A percentile compares a stretch with the other conserved stretches of the same genome.
Evolutionary conservation across 305 asterid genomes (phyloP).

Genomic region (Lippia alba): DNA sequence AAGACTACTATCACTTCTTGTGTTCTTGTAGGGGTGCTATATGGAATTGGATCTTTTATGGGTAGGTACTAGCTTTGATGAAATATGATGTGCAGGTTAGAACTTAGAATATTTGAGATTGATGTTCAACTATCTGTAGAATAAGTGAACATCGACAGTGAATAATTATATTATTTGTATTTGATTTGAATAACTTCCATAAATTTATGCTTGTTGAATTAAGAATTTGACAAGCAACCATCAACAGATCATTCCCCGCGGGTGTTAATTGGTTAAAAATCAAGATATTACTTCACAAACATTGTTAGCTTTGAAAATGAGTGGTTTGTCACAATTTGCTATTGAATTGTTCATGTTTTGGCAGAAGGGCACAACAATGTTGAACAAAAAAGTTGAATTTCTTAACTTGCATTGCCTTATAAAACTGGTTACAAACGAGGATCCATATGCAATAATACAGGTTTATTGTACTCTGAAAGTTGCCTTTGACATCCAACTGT

Average conservation of each 20-base stretch:
- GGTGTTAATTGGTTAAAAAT: too few species aligned
- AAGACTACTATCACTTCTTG: slow-evolving; percentile 51
- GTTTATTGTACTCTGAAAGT: slow-evolving; percentile 29
- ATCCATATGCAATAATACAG: slow-evolving; percentile 25
- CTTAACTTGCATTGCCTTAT: background rate
- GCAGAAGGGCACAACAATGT: background rate
- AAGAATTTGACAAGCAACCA: too few species aligned
- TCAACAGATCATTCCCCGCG: too few species aligned
- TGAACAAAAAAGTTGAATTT: background rate
- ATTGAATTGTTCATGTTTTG: too few species aligned
- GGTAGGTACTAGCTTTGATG: slow-evolving; percentile 11
- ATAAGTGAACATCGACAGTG: background rate
- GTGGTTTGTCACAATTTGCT: too few species aligned
- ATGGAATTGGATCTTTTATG: slow-evolving; percentile 27
- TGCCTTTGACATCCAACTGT: slow-evolving; percentile 31
- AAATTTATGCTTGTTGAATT: background rate
- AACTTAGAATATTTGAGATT: too few species aligned
- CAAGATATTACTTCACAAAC: too few species aligned
- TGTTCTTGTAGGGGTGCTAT: slow-evolving; percentile 42
- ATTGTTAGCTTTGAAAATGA: too few species aligned
- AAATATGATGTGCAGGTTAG: background rate
- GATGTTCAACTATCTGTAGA: background rate
- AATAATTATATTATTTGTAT: background rate
- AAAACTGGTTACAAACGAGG: slow-evolving; percentile 1
- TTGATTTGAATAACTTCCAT: too few species aligned